These are phyloP conservation scores for Trichophyton simii DNA, from an alignment of 2,329 filamentous ascomycete genomes.

Conservation along the genomic window DNA sequence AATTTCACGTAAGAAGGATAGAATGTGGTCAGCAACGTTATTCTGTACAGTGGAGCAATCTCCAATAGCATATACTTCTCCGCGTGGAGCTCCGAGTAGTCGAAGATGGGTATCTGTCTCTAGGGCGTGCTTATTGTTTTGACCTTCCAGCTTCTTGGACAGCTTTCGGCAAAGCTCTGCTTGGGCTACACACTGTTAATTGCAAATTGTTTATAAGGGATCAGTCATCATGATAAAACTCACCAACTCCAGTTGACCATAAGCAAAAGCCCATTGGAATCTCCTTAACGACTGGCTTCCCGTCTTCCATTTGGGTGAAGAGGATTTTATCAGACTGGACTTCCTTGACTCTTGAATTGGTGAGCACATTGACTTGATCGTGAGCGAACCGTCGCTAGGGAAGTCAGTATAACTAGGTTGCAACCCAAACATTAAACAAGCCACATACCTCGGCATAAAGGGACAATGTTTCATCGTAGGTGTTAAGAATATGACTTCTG, in stretches of 20 bases:
- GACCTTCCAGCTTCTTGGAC: constrained; percentile 60
- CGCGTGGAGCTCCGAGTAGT: constrained; percentile 73
- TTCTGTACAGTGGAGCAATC: constrained; percentile 97
- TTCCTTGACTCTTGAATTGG: constrained; percentile 86
- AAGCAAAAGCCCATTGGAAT: constrained; percentile 91
- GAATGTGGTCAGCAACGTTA: constrained; percentile 82
- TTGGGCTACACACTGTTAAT: constrained; percentile 42
- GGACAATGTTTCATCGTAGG: constrained; percentile 89
- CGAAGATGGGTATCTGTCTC: constrained; percentile 92
- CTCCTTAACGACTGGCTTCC: constrained; percentile 71
- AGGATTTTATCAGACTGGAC: constrained; percentile 72
- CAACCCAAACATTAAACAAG: neutral
- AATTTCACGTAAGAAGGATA: constrained; percentile 75
- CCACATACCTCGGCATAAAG: constrained; percentile 66
- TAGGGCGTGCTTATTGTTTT: constrained; percentile 81
- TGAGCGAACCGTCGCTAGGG: constrained; percentile 62
- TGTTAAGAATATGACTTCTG: constrained; percentile 89
- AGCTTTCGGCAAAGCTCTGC: constrained; percentile 66
- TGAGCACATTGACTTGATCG: constrained; percentile 82
- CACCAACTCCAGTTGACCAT: constrained; percentile 84
- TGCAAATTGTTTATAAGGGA: neutral
- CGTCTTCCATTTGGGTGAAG: constrained; percentile 73
- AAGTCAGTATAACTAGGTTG: neutral
- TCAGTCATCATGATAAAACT: constrained; percentile 15
- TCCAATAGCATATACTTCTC: constrained; percentile 91